Evolutionary conservation across 257 asterid species (phyloP), one percentile per base, ranked within the genome.

Genomic region (Agastache rugosa): DNA sequence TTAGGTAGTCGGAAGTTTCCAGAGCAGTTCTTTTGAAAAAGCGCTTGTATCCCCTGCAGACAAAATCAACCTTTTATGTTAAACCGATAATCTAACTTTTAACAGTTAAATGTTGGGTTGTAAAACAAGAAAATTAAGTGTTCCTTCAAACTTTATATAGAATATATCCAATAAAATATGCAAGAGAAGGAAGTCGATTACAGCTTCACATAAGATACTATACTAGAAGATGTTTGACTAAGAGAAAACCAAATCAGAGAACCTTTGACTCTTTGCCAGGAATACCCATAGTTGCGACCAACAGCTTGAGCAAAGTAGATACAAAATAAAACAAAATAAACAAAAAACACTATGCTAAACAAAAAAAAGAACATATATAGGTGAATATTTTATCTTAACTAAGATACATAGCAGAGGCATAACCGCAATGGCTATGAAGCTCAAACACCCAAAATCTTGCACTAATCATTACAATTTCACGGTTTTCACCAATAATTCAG

Each of bases 21-120:
- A 93, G 72, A 69, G 87, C 74, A 23, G 90, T 81, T 85, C 98
- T 85, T 84, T 85, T 93, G 56, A 75, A 93, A 75, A 93, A 93
- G 1, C 96, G 85, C 74, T 93, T 93, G 81, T 93, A 93, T 3
- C 98, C 98, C 97, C 98, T 93, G 87, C 84, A 84, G 45, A 58
- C 64, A 84, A 78, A 78, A 42, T 47, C 54, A 41, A 19, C 11
- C 16, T 22, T 29, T 34, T 68, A 51, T 19, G 48, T 61, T 69
- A 51, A 4, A 69, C 10, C 6, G 37, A 16, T 19, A 48, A 27
- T 25, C 22, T 47, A n/a, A 39, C 11, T 37, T 37, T 6, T 37
- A 6, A 23, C 2, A 60, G 11, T 42, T 39, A 8, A 20, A 1
- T 41, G 7, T 4, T 0, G 55, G 11, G 41, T 11, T 41, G 17